These are phyloP conservation scores for Rhododendron griersonianum DNA, from an alignment of 148 eudicot genomes.

Conservation along the genomic window DNA sequence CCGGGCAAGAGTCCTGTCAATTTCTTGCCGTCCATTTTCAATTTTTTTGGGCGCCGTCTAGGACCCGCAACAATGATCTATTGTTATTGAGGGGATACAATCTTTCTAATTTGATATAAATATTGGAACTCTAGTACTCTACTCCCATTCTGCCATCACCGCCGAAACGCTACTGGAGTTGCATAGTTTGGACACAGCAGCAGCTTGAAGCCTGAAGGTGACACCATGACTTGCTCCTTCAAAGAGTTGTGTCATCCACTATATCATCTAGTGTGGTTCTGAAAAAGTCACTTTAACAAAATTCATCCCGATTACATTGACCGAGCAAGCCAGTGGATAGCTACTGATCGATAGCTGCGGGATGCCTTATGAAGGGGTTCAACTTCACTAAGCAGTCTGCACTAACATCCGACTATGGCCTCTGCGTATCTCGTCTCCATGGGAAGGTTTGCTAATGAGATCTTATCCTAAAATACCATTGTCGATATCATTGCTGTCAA, in stretches of 20 bases:
- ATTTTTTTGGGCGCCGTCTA: no score
- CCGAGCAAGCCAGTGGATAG: background rate
- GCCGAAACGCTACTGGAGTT: background rate
- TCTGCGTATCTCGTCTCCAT: background rate
- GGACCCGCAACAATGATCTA: background rate
- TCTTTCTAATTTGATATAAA: background rate
- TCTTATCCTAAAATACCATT: no score
- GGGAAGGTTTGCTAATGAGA: background rate
- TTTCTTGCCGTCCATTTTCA: no score
- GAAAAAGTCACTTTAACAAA: background rate
- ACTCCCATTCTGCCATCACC: background rate
- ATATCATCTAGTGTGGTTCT: background rate
- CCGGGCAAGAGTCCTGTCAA: no score
- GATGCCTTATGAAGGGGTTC: background rate
- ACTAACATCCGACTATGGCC: background rate
- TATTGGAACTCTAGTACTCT: background rate
- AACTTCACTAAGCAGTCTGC: background rate
- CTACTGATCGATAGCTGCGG: background rate
- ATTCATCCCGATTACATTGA: background rate
- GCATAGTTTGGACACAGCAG: background rate
- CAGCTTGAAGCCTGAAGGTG: background rate
- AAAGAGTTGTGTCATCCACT: background rate
- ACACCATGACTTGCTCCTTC: background rate
- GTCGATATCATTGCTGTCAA: background rate
- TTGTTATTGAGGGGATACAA: background rate